Percentiles rank a stretch among this genome's conserved stretches.
phyloP scores from a whole-genome alignment of 2,329 filamentous ascomycete species.

The Didymella exigua region DNA sequence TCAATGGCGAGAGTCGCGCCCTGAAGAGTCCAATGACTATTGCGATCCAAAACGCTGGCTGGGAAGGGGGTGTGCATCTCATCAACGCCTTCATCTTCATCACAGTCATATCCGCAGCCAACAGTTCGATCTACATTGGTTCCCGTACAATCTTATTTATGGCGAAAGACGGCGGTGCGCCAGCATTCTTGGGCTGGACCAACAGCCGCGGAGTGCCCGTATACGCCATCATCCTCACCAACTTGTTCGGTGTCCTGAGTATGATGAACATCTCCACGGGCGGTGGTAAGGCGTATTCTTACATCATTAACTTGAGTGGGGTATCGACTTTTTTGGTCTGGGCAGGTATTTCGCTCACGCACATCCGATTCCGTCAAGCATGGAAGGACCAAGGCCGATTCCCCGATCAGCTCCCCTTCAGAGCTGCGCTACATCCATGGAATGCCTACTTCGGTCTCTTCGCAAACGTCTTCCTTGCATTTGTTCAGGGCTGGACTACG shows the following conservation, averaged over 20 bases:
- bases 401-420: constrained; percentile 55
- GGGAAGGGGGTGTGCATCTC: constrained; percentile 73
- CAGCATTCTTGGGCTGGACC: constrained; percentile 70
- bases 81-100: constrained; percentile 71
- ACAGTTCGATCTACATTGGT: constrained; percentile 78
- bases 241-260: constrained; percentile 72
- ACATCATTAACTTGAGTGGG: constrained; percentile 73
- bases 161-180: constrained; percentile 74
- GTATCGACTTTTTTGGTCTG: constrained; percentile 75
- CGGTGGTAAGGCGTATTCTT: constrained; percentile 67
- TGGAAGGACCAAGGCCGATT: constrained; percentile 52
- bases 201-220: constrained; percentile 66
- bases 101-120: constrained; percentile 65
- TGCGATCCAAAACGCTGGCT: constrained; percentile 71
- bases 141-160: constrained; percentile 77
- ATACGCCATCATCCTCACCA: constrained; percentile 69
- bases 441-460: constrained; percentile 57
- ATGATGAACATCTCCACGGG: constrained; percentile 76
- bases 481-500: constrained; percentile 61
- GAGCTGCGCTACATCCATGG: constrained; percentile 56
- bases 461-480: constrained; percentile 58
- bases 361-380: constrained; percentile 72
- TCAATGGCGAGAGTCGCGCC: constrained; percentile 66
- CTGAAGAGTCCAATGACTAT: constrained; percentile 61
- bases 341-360: constrained; percentile 71